Evolutionary conservation across 768 basidiomycete species (phyloP).

Genomic region (Naganishia onofrii): DNA sequence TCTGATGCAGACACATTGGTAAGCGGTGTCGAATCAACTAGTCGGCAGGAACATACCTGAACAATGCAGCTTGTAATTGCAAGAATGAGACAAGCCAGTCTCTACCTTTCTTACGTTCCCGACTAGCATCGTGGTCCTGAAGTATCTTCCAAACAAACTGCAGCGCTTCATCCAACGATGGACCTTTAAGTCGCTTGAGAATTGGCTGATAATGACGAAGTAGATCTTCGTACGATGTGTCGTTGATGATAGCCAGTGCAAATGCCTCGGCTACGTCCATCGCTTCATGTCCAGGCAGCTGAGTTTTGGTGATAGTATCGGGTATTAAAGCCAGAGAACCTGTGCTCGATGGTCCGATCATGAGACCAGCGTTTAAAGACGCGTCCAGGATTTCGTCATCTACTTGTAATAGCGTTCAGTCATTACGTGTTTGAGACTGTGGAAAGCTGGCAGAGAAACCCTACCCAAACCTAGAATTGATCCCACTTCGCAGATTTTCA

Average conservation of each 20-base stretch:
- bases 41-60: neutral
- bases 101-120: neutral
- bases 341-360: neutral
- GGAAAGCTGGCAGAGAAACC: neutral
- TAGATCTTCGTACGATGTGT: conserved; percentile 6
- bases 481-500: neutral
- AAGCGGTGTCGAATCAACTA: too few species aligned
- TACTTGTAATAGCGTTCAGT: neutral
- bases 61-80: conserved; percentile 6
- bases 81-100: conserved; percentile 6
- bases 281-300: neutral
- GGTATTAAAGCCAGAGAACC: neutral
- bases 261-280: conserved; percentile 9
- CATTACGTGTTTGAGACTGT: neutral
- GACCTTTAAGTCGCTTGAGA: neutral
- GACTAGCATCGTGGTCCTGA: neutral
- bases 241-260: conserved; percentile 4
- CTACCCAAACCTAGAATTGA: neutral
- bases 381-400: conserved; percentile 1
- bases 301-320: too few species aligned
- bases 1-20: neutral
- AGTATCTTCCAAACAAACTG: neutral
- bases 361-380: neutral
- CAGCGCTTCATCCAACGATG: conserved; percentile 6
- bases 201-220: conserved; percentile 4